Evolutionary conservation across 140 eudicot species (phyloP), one percentile per base, ranked within the genome.

Genomic region (Flaveria floridana): DNA sequence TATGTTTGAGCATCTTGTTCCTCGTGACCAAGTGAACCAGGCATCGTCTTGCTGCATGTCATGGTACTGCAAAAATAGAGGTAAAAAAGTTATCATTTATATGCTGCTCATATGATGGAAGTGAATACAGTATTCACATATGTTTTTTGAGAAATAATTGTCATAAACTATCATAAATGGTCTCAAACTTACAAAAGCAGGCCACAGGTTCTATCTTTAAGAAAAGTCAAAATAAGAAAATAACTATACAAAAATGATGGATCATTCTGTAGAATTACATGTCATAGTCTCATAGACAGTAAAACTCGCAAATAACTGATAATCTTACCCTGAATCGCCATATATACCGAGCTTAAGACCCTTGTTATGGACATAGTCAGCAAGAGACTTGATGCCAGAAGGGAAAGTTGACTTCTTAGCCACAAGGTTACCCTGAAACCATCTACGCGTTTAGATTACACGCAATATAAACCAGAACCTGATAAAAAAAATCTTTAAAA

Each of bases 1-100:
- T 86, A 93, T 6, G 91, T 88, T 80, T 76, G 82, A 56, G 98
- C 97, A 72, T 93, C 98, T 53, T 79, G 86, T 74, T 93, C 98
- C 78, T 93, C 98, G 26, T 88, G 75, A 63, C 97, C 98, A 73
- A 93, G 97, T 57, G 98, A 93, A 80, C 98, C 98, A n/a, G 98
- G 98, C 98, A 90, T 90, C 19, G 79, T 86, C 63, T 86, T 85
- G 90, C 91, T 85, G 68, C 97, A 93, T 44, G 98, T 93, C 62
- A 73, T 80, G 71, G 84, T 78, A 46, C 98, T 93, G 89, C 70
- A 81, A 58, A 50, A 59, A 48, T n/a, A 70, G 73, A 77, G 15
- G 58, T n/a, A 28, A 65, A 26, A 44, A 15, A 19, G 25, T 20
- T 18, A 34, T 6, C 71, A 15, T 58, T 14, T 5, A 23, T 16